Evolutionary conservation across 371 early-diverging fungal genomes (phyloP), one percentile per base, ranked within the genome.

Genomic region (Syncephalastrum contaminatum): DNA sequence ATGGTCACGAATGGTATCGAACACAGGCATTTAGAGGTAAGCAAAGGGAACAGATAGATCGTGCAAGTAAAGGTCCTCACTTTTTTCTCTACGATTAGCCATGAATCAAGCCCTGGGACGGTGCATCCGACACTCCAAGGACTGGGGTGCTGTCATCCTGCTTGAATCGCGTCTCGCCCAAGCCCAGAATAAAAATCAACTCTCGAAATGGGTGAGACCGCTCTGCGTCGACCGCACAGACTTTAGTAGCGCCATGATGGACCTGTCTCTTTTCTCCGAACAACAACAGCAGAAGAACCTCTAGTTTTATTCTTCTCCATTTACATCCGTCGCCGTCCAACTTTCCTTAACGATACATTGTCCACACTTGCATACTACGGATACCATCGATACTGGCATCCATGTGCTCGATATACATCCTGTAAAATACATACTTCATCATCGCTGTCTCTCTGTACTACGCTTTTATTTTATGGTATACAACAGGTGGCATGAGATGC

Each of bases 71-170:
- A 15, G 14, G 36, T 49, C 2, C 14, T 5, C 27, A 21, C 19
- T 46, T 12, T 21, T 54, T 19, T 25, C 8, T 30, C 10, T 10
- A 10, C 10, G 2, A 22, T 16, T 54, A 77, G 95, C 98, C 4
- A 88, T 94, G 42, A 98, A 97, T 63, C 98, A 98, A 70, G 98
- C 98, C 0, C 63, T 97, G 13, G 99, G 99, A 13, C 73, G 99
- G 48, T 93, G 90, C 52, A 88, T 98, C 36, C 82, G 99, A n/a
- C 99, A 98, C 62, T 80, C 83, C 53, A 82, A 87, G 48, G 98
- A 71, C 48, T 77, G 74, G 77, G 87, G 87, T 0, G 88, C 86
- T 4, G 87, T 89, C 47, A 78, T 88, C 13, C 61, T 89, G 39
- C 63, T 89, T 1, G 89, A 89, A 51, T 62, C 77, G 18, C 68